Conservation (phyloP, 441 rosid species). For the Kokia cookei region DNA sequence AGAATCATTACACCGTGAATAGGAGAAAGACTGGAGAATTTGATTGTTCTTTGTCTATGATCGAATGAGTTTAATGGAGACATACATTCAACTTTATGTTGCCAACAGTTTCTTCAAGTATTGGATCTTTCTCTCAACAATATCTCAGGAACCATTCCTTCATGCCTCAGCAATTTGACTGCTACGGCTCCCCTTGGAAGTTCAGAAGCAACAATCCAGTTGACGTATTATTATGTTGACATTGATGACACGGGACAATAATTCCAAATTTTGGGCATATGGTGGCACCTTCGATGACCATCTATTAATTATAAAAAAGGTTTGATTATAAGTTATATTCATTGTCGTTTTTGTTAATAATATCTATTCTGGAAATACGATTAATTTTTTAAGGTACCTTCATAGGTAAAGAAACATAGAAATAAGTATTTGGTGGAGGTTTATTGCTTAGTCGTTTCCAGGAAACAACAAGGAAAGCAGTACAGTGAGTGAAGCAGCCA, state of each 20-base stretch:
- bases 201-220: neutral
- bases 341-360: too few species aligned
- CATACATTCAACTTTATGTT: constrained; percentile 17
- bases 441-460: too few species aligned
- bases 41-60: constrained; percentile 10
- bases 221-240: neutral
- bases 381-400: too few species aligned
- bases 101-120: constrained; percentile 8
- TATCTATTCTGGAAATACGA: neutral
- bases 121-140: constrained; percentile 20
- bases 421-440: too few species aligned
- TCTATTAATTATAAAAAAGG: neutral
- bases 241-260: neutral
- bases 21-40: neutral
- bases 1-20: constrained; percentile 23
- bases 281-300: neutral
- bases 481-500: too few species aligned
- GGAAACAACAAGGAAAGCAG: too few species aligned
- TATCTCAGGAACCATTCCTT: constrained; percentile 6
- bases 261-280: neutral
- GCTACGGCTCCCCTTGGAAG: neutral
- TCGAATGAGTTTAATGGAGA: constrained; percentile 15
- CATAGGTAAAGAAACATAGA: too few species aligned
- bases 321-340: too few species aligned
- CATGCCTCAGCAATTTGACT: constrained; percentile 10